Evolutionary conservation across 176 grass and related monocot species (phyloP).

Genomic region (Secale cereale): DNA sequence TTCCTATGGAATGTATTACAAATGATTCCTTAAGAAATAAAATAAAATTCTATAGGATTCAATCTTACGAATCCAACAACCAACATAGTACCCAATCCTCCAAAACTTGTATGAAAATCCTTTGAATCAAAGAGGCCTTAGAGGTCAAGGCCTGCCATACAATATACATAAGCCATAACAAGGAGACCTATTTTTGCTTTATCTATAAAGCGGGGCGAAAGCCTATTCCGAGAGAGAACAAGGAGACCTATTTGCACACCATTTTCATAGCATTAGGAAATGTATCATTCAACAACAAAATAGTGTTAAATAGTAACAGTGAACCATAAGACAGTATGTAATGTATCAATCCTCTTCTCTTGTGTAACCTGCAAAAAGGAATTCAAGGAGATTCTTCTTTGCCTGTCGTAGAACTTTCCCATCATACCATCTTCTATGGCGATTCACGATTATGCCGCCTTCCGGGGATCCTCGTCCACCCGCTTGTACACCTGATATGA

Average conservation of each 20-base stretch:
- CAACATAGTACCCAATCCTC: too few relatives aligned
- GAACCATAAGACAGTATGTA: background rate
- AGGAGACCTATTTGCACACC: background rate
- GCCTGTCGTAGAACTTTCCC: constrained; percentile 33
- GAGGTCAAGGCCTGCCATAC: background rate
- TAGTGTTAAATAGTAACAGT: background rate
- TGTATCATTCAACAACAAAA: background rate
- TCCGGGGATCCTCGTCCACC: constrained; percentile 40
- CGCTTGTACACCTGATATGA: constrained; percentile 46
- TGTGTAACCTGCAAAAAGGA: constrained; percentile 28
- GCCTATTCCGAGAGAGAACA: too few relatives aligned
- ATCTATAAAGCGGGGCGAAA: too few relatives aligned
- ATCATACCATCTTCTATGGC: constrained; percentile 59
- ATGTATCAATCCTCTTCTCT: constrained; percentile 2
- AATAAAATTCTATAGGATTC: too few relatives aligned
- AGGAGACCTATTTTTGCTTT: background rate
- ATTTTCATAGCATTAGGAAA: background rate
- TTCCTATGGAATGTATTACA: too few relatives aligned
- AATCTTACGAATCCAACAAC: too few relatives aligned
- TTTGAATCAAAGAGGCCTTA: background rate
- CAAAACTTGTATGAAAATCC: too few relatives aligned
- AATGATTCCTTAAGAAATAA: too few relatives aligned
- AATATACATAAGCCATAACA: background rate
- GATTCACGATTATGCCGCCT: constrained; percentile 19
- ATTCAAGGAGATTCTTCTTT: constrained; percentile 15